A percentile compares a stretch with the other conserved stretches of the same genome.
These are phyloP conservation scores for Aureobasidium lini DNA, from an alignment of 2,329 filamentous ascomycete genomes.

Conservation along the genomic window DNA sequence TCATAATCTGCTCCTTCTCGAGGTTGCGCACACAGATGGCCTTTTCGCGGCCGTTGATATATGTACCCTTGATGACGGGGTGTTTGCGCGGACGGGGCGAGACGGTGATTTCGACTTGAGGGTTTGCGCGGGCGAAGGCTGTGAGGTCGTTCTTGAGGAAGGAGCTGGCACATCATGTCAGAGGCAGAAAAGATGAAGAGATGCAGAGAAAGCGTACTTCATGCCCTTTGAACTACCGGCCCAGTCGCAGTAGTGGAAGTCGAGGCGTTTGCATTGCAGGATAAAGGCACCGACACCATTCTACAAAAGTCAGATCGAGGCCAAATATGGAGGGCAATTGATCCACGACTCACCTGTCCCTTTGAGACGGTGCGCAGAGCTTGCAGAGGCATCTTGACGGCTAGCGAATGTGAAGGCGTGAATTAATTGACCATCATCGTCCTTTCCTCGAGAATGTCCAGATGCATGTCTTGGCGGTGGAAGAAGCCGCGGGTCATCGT, in stretches of 20 bases:
- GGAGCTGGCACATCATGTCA: constrained; percentile 43
- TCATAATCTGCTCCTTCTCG: constrained; percentile 67
- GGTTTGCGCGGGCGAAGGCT: constrained; percentile 71
- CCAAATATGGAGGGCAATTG: neutral
- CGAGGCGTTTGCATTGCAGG: constrained; percentile 89
- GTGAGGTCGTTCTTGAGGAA: constrained; percentile 75
- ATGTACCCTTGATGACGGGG: constrained; percentile 80
- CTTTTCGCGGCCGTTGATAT: constrained; percentile 84
- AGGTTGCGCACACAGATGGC: constrained; percentile 84
- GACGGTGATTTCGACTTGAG: constrained; percentile 83
- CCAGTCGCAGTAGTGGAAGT: constrained; percentile 95
- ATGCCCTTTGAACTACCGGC: constrained; percentile 89
- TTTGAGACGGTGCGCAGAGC: constrained; percentile 48
- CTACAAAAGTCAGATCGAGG: constrained; percentile 39
- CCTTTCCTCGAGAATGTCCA: neutral
- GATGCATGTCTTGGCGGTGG: neutral
- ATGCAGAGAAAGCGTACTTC: constrained; percentile 55
- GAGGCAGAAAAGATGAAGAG: neutral
- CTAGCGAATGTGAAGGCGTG: neutral
- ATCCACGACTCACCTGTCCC: constrained; percentile 42
- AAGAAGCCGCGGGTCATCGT: constrained; percentile 1
- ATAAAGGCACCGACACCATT: constrained; percentile 97
- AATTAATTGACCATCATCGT: neutral
- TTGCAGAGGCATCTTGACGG: constrained; percentile 38
- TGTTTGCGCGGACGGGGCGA: constrained; percentile 86